These are phyloP conservation scores for Puya raimondii DNA, from an alignment of 176 grass and related monocot genomes.

Conservation along the genomic window DNA sequence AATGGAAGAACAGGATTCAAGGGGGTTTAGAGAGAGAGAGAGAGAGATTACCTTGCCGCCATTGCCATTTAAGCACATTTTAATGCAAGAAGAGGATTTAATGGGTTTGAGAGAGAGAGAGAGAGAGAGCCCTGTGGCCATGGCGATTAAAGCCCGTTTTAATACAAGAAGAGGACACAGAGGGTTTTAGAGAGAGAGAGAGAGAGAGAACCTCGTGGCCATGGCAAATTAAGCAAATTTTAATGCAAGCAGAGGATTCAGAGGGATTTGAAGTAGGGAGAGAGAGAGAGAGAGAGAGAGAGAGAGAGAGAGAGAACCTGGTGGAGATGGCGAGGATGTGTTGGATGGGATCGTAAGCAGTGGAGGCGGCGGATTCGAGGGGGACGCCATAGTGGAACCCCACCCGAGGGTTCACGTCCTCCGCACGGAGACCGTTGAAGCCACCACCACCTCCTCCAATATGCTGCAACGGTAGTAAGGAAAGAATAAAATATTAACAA, in stretches of 20 bases:
- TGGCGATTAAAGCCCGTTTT: no score
- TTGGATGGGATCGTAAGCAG: slow-evolving; percentile 61
- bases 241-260: not conserved
- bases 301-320: slow-evolving; percentile 25
- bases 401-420: slow-evolving; percentile 73
- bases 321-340: slow-evolving; percentile 66
- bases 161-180: not conserved
- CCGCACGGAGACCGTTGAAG: slow-evolving; percentile 37
- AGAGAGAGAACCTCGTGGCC: no score
- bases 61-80: no score
- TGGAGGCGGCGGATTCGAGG: slow-evolving; percentile 39
- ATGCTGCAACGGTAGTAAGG: not conserved
- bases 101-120: no score
- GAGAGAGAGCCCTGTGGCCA: no score
- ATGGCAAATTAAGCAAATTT: no score
- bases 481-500: not conserved
- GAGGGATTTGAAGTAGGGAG: not conserved
- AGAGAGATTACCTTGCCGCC: no score
- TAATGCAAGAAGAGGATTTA: no score
- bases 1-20: no score
- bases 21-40: no score
- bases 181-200: not conserved
- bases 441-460: not conserved
- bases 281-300: not conserved
- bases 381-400: slow-evolving; percentile 87